These are phyloP conservation scores for Colletotrichum sp. DNA, from an alignment of 2,329 filamentous ascomycete species.

Conservation along the genomic window DNA sequence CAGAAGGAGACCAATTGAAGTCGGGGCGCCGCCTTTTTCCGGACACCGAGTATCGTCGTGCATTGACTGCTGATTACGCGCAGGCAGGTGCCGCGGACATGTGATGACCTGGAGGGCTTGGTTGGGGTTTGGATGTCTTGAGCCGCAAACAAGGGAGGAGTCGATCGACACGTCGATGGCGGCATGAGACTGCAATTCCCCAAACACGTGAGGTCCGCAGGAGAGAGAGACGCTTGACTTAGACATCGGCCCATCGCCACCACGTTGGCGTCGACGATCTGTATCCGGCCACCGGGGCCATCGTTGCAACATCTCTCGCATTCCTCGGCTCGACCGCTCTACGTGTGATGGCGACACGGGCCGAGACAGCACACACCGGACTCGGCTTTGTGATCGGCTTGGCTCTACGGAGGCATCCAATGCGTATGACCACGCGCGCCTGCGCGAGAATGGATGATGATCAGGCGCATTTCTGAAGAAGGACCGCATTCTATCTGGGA, in stretches of 20 bases:
- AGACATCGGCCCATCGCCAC: constrained; percentile 11
- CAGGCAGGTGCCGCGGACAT: background rate
- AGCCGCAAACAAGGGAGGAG: background rate
- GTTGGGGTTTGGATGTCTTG: background rate
- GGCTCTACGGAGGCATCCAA: background rate
- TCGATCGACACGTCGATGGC: background rate
- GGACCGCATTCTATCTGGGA: background rate
- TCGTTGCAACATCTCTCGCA: background rate
- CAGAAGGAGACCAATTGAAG: background rate
- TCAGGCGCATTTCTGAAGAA: background rate
- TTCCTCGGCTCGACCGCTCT: background rate
- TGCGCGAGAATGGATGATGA: background rate
- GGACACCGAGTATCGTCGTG: background rate
- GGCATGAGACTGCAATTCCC: background rate
- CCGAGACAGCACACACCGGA: background rate
- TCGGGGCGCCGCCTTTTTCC: background rate
- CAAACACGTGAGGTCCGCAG: background rate
- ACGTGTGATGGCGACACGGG: background rate
- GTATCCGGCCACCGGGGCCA: background rate
- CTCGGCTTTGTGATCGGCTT: background rate
- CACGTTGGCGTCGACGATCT: constrained; percentile 2
- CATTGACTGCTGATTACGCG: background rate
- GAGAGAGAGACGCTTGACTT: background rate
- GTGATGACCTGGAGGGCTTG: background rate
- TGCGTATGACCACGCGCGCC: background rate